Evolutionary conservation across 2,329 filamentous ascomycete genomes (phyloP), one percentile per base, ranked within the genome.

Genomic region (Neurospora crassa): DNA sequence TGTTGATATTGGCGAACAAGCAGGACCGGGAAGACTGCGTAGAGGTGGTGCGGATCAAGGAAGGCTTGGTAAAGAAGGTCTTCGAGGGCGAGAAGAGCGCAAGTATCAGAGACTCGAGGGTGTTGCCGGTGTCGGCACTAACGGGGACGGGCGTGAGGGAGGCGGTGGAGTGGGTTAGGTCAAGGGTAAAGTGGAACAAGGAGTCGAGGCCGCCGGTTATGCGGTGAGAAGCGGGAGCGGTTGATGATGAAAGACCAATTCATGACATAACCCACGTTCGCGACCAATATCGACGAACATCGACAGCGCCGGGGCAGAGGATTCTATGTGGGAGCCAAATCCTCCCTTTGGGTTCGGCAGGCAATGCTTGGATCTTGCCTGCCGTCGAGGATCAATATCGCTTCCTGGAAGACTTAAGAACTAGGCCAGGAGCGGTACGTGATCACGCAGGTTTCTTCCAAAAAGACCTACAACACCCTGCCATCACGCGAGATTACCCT

Each of bases 1-100:
- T 99, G 70, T 83, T 99, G 71, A 92, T 99, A 68, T 83, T 99
- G 75, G 96, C 96, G 73, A 99, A 99, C 80, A 99, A 99, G 83
- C 96, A 99, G 83, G 96, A 99, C 80, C 85, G 95, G 1, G 96
- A 99, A 82, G 96, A 98, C 81, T 98, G 95, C 76, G 92, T 98
- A 69, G 96, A 99, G 85, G 96, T 97, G 2, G 95, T 98, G 72
- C 86, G 94, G 75, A 97, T 99, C 79, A 99, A 99, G 83, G 96
- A 99, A 81, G 96, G 95, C 0, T 85, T 98, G 70, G 94, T 99
- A 69, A 91, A 97, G 82, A 94, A 92, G 83, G 94, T 99, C 29
- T 96, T 97, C 84, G 94, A 98, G 84, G 93, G 96, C 24, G 93
- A 97, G 79, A 96, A 95, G 82, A 93, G 93, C 0, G 88, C 87